phyloP scores from a whole-genome alignment of 2,329 filamentous ascomycete genomes.

The Xylaria sp. region DNA sequence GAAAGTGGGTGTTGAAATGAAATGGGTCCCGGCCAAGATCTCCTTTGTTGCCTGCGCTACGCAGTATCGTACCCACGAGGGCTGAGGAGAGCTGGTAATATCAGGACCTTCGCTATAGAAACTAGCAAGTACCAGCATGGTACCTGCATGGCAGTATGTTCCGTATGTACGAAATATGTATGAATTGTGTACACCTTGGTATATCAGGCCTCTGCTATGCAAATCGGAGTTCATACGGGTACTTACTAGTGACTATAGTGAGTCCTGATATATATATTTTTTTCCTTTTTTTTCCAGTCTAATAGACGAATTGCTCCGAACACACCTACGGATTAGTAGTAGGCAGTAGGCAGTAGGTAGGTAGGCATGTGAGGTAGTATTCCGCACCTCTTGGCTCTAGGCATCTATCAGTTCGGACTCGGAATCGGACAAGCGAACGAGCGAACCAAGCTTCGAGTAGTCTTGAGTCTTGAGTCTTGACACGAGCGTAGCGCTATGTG shows the following conservation, averaged over 20 bases:
- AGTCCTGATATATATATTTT: not conserved
- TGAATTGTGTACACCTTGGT: too few relatives aligned
- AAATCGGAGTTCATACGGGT: too few relatives aligned
- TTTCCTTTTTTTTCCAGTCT: not conserved
- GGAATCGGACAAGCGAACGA: too few relatives aligned
- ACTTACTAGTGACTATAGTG: not conserved
- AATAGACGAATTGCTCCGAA: not conserved
- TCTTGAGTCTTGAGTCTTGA: not conserved
- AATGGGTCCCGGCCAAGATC: not conserved
- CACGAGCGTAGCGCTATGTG: not conserved
- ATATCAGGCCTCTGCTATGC: too few relatives aligned
- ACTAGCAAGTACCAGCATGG: not conserved
- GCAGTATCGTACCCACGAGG: not conserved
- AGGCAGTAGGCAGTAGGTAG: not conserved
- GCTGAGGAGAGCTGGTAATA: not conserved
- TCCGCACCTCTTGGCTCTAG: not conserved
- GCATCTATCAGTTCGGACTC: not conserved
- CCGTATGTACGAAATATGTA: too few relatives aligned
- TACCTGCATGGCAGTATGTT: too few relatives aligned
- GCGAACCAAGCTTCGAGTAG: not conserved
- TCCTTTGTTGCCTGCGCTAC: not conserved
- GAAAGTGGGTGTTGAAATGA: slow-evolving; percentile 4
- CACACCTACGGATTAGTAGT: not conserved
- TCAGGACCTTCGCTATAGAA: not conserved
- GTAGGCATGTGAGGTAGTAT: too few relatives aligned